phyloP scores from a whole-genome alignment of 768 basidiomycete genomes.

The Trametopsis cervina region DNA sequence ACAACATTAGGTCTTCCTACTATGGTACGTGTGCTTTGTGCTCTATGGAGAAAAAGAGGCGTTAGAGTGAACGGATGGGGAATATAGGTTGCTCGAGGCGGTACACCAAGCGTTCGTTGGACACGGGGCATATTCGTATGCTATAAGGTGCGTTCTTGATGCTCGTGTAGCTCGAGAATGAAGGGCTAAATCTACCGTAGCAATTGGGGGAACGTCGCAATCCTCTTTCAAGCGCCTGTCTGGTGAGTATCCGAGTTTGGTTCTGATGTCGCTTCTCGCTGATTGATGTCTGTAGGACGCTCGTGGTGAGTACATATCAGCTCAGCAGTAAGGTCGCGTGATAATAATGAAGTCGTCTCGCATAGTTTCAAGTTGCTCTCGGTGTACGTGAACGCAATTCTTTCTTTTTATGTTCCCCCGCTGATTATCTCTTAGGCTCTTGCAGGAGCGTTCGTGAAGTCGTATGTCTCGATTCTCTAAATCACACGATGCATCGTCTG shows the following conservation, averaged over 20 bases:
- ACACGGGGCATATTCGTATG: constrained; percentile 47
- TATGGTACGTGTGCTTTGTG: constrained; percentile 23
- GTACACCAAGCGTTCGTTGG: constrained; percentile 45
- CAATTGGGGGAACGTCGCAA: constrained; percentile 19
- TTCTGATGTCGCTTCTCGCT: background rate
- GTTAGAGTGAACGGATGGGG: constrained; percentile 1
- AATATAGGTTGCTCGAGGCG: constrained; percentile 37
- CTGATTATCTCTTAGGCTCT: constrained; percentile 32
- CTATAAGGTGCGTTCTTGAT: constrained; percentile 37
- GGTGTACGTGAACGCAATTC: constrained; percentile 17
- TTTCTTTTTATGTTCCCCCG: background rate
- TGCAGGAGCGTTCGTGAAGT: constrained; percentile 50
- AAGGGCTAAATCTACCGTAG: constrained; percentile 6
- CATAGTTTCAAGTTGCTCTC: constrained; percentile 21
- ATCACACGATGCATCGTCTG: no score
- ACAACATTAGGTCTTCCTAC: constrained; percentile 22
- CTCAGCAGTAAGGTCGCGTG: no score
- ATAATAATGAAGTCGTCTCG: no score
- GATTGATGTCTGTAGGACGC: constrained; percentile 12
- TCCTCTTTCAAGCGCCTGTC: constrained; percentile 16
- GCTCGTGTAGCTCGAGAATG: background rate
- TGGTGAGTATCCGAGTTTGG: constrained; percentile 13
- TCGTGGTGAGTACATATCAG: constrained; percentile 13
- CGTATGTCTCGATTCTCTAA: no score
- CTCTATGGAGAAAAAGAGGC: no score